Base-by-base conservation (phyloP, 75 land plant genomes). In the Selaginella moellendorffii region DNA sequence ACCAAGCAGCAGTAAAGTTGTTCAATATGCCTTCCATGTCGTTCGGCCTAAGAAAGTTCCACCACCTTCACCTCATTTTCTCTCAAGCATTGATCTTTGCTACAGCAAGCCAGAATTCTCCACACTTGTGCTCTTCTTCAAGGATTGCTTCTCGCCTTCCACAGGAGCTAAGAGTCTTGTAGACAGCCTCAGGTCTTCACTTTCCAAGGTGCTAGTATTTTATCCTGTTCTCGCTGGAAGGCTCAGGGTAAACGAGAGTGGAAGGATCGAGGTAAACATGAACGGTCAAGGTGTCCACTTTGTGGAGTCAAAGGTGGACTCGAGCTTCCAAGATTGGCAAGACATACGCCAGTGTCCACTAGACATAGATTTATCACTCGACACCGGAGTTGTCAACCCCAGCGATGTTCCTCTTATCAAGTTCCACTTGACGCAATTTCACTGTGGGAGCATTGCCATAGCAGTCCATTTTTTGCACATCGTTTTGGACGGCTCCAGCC, bases 181-280 rank as follows among this genome's bases (percentile, higher is more conserved):
- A 5, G 46, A 36, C 5, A 36, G 46, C 46, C 14, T 36, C 5
- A 36, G 46, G 46, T 14, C 14, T 36, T 36, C 46, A 5, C 46
- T 36, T 5, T 36, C 46, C 46, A 36, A 36, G 14, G 46, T 36
- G 5, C 14, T 36, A 36, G 46, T 36, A 5, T 14, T 5, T 14
- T 36, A 36, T 36, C 46, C 46, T 14, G 59, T 56, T 56, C 59
- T 56, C n/a, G 59, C 59, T 2, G 59, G 59, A 9, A 5, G 59
- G 9, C 25, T 56, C n/a, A 2, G 9, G 19, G 59, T 8, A 19
- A 9, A 5, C 5, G n/a, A n/a, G 8, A 2, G 9, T 9, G 59
- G 59, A 56, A 56, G n/a, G 19, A 8, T 56, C 9, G 59, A 56
- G 19, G 59, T 56, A 2, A 56, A 56, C 59, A 8, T 19, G 9